Conservation (phyloP, 228 moss, liverwort and hornwort genomes). For the Sphagnum fallax region DNA sequence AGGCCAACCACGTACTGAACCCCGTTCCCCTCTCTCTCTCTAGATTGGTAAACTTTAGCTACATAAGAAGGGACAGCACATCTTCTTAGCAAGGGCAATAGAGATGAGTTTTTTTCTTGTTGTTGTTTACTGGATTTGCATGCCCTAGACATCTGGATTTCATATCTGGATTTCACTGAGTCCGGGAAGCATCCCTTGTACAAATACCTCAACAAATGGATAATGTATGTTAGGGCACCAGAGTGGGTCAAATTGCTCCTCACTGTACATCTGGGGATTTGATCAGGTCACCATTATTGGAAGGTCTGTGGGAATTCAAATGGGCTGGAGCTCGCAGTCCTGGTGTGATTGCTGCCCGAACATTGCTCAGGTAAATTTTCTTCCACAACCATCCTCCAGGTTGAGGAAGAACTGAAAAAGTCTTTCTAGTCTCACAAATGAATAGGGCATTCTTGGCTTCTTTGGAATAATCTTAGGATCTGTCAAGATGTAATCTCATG, state of each 20-base stretch:
- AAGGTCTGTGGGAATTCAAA: conserved; percentile 85
- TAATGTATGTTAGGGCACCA: no score
- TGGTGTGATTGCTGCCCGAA: conserved; percentile 49
- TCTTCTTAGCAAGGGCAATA: neutral
- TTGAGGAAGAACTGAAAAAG: no score
- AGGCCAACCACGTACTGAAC: conserved; percentile 74
- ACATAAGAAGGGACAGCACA: neutral
- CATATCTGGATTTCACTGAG: no score
- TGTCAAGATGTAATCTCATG: no score
- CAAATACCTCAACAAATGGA: no score
- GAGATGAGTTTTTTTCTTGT: neutral
- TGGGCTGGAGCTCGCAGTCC: conserved; percentile 76
- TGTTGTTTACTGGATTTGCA: no score
- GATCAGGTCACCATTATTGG: conserved; percentile 69
- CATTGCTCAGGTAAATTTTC: conserved; percentile 39
- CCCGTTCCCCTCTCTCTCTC: neutral
- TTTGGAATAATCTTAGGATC: neutral
- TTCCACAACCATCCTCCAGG: neutral
- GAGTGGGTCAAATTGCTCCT: no score
- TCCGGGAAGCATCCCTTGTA: no score
- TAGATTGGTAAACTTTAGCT: neutral
- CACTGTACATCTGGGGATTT: neutral
- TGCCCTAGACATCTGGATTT: no score
- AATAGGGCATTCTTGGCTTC: neutral
- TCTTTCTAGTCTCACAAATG: neutral